Percentiles rank a stretch among this genome's conserved stretches.
Conservation (phyloP, 805 yeast genomes). For the Candida multigemmis region DNA sequence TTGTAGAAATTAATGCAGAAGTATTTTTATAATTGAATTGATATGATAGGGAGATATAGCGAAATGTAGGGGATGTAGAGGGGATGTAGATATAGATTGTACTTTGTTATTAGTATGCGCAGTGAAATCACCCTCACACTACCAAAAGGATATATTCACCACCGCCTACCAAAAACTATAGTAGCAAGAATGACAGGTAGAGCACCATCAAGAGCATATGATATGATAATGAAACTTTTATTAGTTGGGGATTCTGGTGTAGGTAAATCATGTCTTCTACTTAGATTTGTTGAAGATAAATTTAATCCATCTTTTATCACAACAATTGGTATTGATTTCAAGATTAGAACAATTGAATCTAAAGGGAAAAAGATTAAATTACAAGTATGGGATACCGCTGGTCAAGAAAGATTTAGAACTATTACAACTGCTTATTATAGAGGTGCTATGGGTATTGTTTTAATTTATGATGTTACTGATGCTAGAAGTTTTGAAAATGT, state of each 20-base stretch:
- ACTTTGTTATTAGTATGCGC: too few relatives aligned
- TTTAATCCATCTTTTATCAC: slow-evolving; percentile 96
- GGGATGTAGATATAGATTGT: too few relatives aligned
- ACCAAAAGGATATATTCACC: too few relatives aligned
- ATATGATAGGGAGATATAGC: too few relatives aligned
- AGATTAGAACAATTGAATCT: slow-evolving; percentile 89
- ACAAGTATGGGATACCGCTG: slow-evolving; percentile 97
- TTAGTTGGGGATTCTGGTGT: slow-evolving; percentile 91
- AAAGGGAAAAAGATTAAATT: slow-evolving; percentile 89
- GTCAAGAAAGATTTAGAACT: slow-evolving; percentile 93
- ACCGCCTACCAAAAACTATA: slow-evolving; percentile 2
- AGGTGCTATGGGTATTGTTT: slow-evolving; percentile 82
- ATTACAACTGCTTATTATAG: slow-evolving; percentile 89
- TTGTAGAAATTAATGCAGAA: slow-evolving; percentile 85
- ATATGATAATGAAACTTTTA: slow-evolving; percentile 83
- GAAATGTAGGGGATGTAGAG: too few relatives aligned
- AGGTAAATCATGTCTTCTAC: slow-evolving; percentile 81
- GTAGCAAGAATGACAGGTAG: slow-evolving; percentile 41
- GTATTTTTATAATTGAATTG: slow-evolving; percentile 70
- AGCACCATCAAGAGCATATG: slow-evolving; percentile 68
- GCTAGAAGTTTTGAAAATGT: slow-evolving; percentile 89
- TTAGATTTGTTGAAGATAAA: slow-evolving; percentile 92
- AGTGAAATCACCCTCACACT: too few relatives aligned
- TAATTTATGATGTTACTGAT: slow-evolving; percentile 79
- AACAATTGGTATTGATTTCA: slow-evolving; percentile 96